Conservation (phyloP, 2,329 filamentous ascomycete genomes). For the Fusarium brevicatenulatum region DNA sequence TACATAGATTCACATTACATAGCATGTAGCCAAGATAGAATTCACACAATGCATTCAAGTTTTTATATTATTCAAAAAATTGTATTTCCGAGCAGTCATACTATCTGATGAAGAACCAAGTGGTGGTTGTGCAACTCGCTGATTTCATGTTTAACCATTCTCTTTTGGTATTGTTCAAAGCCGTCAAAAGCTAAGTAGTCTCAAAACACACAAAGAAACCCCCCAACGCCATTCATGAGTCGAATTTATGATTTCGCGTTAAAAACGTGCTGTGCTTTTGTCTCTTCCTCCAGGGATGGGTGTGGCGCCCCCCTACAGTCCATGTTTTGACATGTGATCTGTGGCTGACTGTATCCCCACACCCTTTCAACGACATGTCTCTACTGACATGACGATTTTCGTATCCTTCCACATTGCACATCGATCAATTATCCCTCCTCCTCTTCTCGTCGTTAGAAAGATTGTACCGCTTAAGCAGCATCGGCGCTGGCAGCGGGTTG, state of each 20-base stretch:
- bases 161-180: slow-evolving; percentile 32
- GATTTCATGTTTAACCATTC: slow-evolving; percentile 19
- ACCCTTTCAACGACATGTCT: slow-evolving; percentile 29
- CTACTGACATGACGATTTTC: slow-evolving; percentile 12
- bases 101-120: not conserved
- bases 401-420: slow-evolving; percentile 21
- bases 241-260: slow-evolving; percentile 39
- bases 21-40: not conserved
- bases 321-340: slow-evolving; percentile 35
- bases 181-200: slow-evolving; percentile 26
- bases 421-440: slow-evolving; percentile 32
- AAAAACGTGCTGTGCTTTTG: slow-evolving; percentile 29
- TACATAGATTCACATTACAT: not conserved
- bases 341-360: slow-evolving; percentile 29
- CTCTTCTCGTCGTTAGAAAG: slow-evolving; percentile 27
- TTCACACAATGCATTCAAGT: not conserved
- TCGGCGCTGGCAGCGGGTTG: slow-evolving; percentile 85
- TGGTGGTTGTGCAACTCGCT: slow-evolving; percentile 1
- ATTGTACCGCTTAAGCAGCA: slow-evolving; percentile 68
- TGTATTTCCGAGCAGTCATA: slow-evolving; percentile 24
- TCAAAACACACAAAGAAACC: slow-evolving; percentile 38
- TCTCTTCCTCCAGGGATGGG: slow-evolving; percentile 1
- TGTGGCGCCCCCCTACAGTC: slow-evolving; percentile 1
- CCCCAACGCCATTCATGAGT: slow-evolving; percentile 44
- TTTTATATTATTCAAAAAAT: slow-evolving; percentile 20